Evolutionary conservation across 495 filamentous ascomycete genomes (phyloP).

Genomic region (Xylaria castorea): DNA sequence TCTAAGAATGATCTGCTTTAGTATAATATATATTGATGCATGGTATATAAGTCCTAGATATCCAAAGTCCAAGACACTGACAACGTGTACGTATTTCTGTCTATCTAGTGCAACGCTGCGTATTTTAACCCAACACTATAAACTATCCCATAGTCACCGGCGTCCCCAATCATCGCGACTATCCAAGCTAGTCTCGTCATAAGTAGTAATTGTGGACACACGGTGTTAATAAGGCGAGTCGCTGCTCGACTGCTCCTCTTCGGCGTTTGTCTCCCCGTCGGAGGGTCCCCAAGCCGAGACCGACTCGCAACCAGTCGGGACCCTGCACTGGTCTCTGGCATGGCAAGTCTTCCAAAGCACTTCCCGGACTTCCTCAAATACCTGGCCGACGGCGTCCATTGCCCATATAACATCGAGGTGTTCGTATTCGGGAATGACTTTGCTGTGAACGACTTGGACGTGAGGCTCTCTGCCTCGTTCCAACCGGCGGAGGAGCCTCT

Average conservation of each 20-base stretch:
- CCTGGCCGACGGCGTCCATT: conserved; percentile 84
- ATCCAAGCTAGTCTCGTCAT: conserved; percentile 8
- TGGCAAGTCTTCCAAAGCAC: conserved; percentile 78
- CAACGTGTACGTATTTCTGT: background rate
- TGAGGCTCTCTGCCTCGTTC: conserved; percentile 81
- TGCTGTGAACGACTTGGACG: conserved; percentile 79
- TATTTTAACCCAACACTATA: background rate
- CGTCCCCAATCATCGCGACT: background rate
- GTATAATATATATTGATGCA: background rate
- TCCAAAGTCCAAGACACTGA: background rate
- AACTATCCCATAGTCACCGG: background rate
- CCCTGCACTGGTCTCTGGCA: conserved; percentile 62
- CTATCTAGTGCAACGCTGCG: background rate
- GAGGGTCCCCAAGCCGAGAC: conserved; percentile 44
- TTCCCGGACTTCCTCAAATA: conserved; percentile 80
- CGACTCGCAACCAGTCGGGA: conserved; percentile 69
- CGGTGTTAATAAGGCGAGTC: conserved; percentile 32
- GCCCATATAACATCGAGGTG: conserved; percentile 98
- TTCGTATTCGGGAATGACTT: conserved; percentile 89
- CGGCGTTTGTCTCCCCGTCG: conserved; percentile 21
- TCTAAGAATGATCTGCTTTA: background rate
- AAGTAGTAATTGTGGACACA: background rate
- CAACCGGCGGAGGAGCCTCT: conserved; percentile 74
- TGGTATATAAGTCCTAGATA: background rate
- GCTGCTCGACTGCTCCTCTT: conserved; percentile 43